These are phyloP conservation scores for Actinidia arguta DNA, from an alignment of 179 eudicot genomes.

Conservation along the genomic window DNA sequence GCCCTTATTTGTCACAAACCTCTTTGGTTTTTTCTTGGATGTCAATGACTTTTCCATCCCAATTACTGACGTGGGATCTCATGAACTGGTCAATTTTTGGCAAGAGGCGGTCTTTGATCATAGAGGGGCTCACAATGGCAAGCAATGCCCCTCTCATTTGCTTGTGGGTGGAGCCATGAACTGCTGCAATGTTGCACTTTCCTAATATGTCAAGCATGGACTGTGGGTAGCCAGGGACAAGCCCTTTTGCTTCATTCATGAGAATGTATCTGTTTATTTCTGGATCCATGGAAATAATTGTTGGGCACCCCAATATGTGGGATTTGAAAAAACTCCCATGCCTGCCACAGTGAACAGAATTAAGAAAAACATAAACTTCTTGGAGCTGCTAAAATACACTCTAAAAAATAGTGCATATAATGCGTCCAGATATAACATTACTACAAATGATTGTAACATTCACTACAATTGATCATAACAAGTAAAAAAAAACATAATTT, in stretches of 20 bases:
- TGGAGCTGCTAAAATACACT: no score
- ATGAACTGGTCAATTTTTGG: conserved; percentile 79
- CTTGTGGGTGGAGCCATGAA: conserved; percentile 85
- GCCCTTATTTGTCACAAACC: conserved; percentile 35
- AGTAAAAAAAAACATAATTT: no score
- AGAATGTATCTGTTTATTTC: conserved; percentile 81
- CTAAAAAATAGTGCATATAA: no score
- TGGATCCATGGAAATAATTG: conserved; percentile 90
- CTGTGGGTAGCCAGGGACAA: conserved; percentile 94
- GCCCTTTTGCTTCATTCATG: conserved; percentile 81
- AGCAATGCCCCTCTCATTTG: conserved; percentile 86
- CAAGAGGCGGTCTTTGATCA: conserved; percentile 66
- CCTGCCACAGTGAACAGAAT: conserved; percentile 52
- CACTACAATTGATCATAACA: no score
- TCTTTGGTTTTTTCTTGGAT: conserved; percentile 82
- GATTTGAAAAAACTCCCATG: conserved; percentile 90
- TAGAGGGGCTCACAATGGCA: conserved; percentile 69
- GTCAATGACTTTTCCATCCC: conserved; percentile 64
- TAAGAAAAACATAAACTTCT: background rate
- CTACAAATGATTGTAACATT: no score
- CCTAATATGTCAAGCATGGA: conserved; percentile 89
- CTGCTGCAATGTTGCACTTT: conserved; percentile 89
- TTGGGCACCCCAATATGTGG: conserved; percentile 90
- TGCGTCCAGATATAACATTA: no score
- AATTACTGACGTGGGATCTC: conserved; percentile 70